Evolutionary conservation across 2,329 filamentous ascomycete species (phyloP).

Genomic region (Colletotrichum noveboracense): DNA sequence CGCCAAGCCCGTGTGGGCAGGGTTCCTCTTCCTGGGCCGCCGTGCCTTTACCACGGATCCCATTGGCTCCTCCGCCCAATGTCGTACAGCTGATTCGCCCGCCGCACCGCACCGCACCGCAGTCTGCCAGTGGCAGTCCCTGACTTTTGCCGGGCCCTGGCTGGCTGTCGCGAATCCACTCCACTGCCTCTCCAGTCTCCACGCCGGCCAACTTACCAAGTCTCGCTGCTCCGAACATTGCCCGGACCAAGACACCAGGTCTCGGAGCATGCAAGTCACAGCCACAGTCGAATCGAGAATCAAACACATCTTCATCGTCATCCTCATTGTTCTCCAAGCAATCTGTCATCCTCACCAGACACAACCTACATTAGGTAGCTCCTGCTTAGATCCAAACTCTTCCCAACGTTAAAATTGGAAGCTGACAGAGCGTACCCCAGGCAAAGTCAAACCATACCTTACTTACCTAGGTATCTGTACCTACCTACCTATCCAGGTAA

Average conservation of each 20-base stretch:
- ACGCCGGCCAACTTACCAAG: neutral
- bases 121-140: neutral
- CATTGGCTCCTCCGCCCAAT: slow-evolving; percentile 11
- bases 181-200: neutral
- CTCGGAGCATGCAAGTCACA: neutral
- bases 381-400: neutral
- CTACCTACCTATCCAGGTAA: too few relatives aligned
- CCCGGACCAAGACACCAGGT: neutral
- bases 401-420: neutral
- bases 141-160: neutral
- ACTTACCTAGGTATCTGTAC: neutral
- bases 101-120: neutral
- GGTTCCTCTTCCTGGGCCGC: neutral
- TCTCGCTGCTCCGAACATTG: neutral
- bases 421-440: neutral
- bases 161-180: neutral
- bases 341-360: neutral
- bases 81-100: slow-evolving; percentile 14
- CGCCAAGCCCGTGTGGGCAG: neutral
- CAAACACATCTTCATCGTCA: neutral
- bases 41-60: neutral
- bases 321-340: neutral
- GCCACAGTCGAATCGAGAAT: neutral
- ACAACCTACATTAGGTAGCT: neutral
- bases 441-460: neutral